These are phyloP conservation scores for Colletotrichum brevisporum DNA, from an alignment of 2,329 filamentous ascomycete species.

Conservation along the genomic window DNA sequence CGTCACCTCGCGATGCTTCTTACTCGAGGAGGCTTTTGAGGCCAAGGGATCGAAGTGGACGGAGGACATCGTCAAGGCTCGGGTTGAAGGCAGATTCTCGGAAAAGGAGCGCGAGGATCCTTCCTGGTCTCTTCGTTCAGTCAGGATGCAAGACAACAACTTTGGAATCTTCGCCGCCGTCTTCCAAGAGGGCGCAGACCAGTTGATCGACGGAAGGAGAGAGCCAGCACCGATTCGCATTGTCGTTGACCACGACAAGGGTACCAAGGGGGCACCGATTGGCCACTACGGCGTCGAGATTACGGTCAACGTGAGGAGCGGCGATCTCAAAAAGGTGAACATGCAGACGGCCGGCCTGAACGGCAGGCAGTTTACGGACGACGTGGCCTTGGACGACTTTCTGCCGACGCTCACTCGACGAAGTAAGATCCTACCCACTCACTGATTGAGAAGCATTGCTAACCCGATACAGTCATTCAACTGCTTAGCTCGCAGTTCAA, in stretches of 20 bases:
- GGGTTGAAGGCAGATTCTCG: constrained; percentile 86
- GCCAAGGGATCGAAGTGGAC: constrained; percentile 81
- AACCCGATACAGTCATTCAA: constrained; percentile 72
- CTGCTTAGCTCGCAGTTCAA: constrained; percentile 80
- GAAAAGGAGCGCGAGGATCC: constrained; percentile 86
- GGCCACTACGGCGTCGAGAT: constrained; percentile 81
- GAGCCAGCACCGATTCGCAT: constrained; percentile 79
- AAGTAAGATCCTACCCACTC: constrained; percentile 63
- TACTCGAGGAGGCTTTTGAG: constrained; percentile 82
- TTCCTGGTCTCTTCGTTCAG: constrained; percentile 84
- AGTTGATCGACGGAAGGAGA: constrained; percentile 74
- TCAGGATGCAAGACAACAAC: constrained; percentile 72
- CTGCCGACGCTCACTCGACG: constrained; percentile 81
- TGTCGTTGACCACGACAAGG: constrained; percentile 78
- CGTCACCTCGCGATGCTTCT: constrained; percentile 76
- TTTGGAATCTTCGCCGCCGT: constrained; percentile 76
- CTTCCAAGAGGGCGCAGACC: constrained; percentile 77
- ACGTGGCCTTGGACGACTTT: constrained; percentile 80
- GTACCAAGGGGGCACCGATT: constrained; percentile 75
- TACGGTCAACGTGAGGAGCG: constrained; percentile 72
- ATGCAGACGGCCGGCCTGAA: constrained; percentile 74
- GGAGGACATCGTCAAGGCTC: constrained; percentile 89
- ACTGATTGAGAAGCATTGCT: constrained; percentile 44
- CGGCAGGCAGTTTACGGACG: constrained; percentile 80
- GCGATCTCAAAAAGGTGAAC: constrained; percentile 64